A percentile compares a stretch with the other conserved stretches of the same genome.
Conservation (phyloP, 257 asterid species). For the Coffea eugenioides region DNA sequence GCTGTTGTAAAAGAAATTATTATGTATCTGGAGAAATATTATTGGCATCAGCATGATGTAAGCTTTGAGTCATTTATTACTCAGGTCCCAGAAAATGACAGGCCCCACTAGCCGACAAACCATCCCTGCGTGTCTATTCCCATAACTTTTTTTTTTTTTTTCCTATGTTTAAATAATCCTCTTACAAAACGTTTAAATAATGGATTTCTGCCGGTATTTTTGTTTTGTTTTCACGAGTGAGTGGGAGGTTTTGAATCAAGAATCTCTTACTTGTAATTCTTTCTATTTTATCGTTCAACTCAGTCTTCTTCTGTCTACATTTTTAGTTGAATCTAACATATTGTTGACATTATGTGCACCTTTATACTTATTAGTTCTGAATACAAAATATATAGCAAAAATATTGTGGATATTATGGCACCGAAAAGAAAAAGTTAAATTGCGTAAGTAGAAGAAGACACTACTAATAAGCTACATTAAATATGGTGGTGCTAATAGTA, state of each 20-base stretch:
- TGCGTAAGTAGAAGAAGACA: too few species aligned
- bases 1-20: too few species aligned
- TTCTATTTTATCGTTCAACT: too few species aligned
- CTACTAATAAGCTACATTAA: too few species aligned
- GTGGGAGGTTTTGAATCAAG: too few species aligned
- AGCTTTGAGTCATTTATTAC: neutral
- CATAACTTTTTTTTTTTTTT: neutral
- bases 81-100: neutral
- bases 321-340: neutral
- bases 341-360: neutral
- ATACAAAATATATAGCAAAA: too few species aligned
- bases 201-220: neutral
- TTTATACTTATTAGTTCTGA: neutral
- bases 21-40: neutral
- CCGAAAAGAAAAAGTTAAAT: too few species aligned
- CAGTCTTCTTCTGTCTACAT: too few species aligned
- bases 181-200: neutral
- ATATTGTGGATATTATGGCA: too few species aligned
- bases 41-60: constrained; percentile 5
- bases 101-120: constrained; percentile 11
- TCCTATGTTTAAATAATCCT: neutral
- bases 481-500: neutral
- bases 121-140: neutral
- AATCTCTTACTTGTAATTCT: too few species aligned
- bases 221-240: neutral